A percentile compares a stretch with the other conserved stretches of the same genome.
phyloP scores from a whole-genome alignment of 495 filamentous ascomycete genomes.

The Polyplosphaeria fusca region DNA sequence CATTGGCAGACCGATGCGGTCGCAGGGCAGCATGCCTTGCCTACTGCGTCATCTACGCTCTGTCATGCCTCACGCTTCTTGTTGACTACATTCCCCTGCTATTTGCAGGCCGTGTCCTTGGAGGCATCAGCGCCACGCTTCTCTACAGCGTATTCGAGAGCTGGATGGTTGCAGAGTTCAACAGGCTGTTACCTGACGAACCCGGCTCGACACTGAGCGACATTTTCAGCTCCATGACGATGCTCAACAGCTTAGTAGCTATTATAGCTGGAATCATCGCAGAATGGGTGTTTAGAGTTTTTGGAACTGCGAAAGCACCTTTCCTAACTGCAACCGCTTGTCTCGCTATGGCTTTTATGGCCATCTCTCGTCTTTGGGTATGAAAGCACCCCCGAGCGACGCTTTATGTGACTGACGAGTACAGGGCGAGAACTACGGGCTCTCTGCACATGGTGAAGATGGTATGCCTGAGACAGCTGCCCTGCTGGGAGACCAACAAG shows the following conservation, averaged over 20 bases:
- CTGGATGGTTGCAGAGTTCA: constrained; percentile 59
- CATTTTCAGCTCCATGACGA: constrained; percentile 53
- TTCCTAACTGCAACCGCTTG: no score
- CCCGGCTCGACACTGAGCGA: constrained; percentile 37
- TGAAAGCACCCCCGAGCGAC: no score
- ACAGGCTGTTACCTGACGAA: constrained; percentile 38
- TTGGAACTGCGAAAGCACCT: no score
- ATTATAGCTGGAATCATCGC: constrained; percentile 52
- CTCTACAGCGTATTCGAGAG: constrained; percentile 57
- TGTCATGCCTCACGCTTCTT: constrained; percentile 51
- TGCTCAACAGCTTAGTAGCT: constrained; percentile 51
- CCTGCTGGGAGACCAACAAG: no score
- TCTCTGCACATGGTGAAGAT: no score
- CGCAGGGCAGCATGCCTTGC: constrained; percentile 48
- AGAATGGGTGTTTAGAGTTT: no score
- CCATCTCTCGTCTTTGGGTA: no score
- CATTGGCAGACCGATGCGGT: constrained; percentile 51
- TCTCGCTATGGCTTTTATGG: no score
- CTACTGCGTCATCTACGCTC: constrained; percentile 51
- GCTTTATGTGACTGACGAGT: no score
- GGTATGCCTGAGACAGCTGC: no score
- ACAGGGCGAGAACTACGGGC: no score
- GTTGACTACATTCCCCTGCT: constrained; percentile 42
- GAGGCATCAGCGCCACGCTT: constrained; percentile 54
- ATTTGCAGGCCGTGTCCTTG: constrained; percentile 50